Evolutionary conservation across 768 basidiomycete genomes (phyloP).

Genomic region (Gautieria morchelliformis): DNA sequence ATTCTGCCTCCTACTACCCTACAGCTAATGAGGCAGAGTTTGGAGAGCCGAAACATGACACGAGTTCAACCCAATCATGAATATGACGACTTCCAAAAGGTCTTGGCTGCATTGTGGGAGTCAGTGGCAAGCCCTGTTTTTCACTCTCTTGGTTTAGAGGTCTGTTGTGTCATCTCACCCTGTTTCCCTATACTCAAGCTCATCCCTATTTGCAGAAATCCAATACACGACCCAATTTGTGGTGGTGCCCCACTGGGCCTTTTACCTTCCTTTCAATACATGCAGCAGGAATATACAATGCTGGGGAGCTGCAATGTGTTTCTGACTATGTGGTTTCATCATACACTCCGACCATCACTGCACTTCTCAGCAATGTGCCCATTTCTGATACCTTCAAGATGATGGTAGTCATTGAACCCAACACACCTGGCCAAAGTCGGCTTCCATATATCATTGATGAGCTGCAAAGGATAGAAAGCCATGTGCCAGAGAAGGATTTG

Average conservation of each 20-base stretch:
- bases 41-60: not conserved
- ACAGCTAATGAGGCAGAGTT: not conserved
- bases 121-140: not conserved
- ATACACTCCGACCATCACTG: constrained; percentile 24
- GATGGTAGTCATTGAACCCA: constrained; percentile 13
- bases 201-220: not conserved
- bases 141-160: not conserved
- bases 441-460: constrained; percentile 13
- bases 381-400: not conserved
- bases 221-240: not conserved
- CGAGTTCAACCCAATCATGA: not conserved
- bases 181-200: no score
- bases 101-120: not conserved
- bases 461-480: not conserved
- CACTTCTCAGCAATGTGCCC: constrained; percentile 11
- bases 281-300: constrained; percentile 26
- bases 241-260: constrained; percentile 26
- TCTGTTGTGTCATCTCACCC: not conserved
- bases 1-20: no score
- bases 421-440: constrained; percentile 8
- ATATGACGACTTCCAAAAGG: not conserved
- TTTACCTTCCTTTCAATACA: constrained; percentile 32
- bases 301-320: constrained; percentile 1
- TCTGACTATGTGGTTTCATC: constrained; percentile 21
- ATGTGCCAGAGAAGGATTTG: not conserved